Percentiles rank a stretch among this genome's conserved stretches.
phyloP scores from a whole-genome alignment of 1,284 basidiomycete genomes.

The Trichosporon faecale region DNA sequence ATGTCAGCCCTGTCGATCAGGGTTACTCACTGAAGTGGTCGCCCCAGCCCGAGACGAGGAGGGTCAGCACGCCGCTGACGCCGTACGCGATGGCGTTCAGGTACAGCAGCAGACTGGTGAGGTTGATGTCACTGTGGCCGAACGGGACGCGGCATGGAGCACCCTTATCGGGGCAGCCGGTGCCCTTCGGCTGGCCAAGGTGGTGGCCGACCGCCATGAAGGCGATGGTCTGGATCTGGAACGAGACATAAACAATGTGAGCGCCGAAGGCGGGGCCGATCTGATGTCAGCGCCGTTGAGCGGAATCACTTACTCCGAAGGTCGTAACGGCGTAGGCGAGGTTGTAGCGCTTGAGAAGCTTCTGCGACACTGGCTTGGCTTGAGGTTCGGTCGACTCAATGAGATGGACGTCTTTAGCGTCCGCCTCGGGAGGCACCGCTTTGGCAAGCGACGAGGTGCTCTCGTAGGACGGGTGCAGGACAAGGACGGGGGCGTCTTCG shows the following conservation, averaged over 20 bases:
- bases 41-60: slow-evolving; percentile 17
- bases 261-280: slow-evolving; percentile 18
- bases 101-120: slow-evolving; percentile 18
- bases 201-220: slow-evolving; percentile 12
- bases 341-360: not conserved
- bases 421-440: not conserved
- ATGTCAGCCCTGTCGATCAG: not conserved
- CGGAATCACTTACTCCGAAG: not conserved
- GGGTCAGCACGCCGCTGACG: slow-evolving; percentile 14
- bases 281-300: not conserved
- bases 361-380: not conserved
- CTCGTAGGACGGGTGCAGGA: not conserved
- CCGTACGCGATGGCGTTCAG: slow-evolving; percentile 17
- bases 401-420: not conserved
- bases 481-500: not conserved
- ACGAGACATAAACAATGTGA: slow-evolving; percentile 12
- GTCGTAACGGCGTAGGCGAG: not conserved
- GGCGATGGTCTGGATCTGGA: slow-evolving; percentile 15
- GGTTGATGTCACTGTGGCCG: slow-evolving; percentile 12
- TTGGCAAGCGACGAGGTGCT: not conserved
- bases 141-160: slow-evolving; percentile 13
- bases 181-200: slow-evolving; percentile 10
- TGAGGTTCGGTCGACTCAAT: not conserved
- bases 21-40: slow-evolving; percentile 12
- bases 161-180: slow-evolving; percentile 3